Percentiles rank a stretch among this genome's conserved stretches.
phyloP scores from a whole-genome alignment of 2,329 filamentous ascomycete species.

The Hirsutella thompsonii region DNA sequence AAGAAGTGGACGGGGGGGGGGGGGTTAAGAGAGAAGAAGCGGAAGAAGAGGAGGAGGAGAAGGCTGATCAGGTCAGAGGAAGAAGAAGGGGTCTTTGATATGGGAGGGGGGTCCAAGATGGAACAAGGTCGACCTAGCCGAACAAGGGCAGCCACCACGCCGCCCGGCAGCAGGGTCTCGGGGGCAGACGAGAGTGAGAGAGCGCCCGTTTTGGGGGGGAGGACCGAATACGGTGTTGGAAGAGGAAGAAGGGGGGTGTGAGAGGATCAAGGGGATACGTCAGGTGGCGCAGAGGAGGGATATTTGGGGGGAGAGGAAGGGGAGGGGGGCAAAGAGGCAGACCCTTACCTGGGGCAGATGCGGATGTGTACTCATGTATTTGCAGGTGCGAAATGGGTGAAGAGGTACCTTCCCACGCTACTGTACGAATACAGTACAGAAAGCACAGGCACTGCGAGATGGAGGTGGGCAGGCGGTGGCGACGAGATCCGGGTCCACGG shows the following conservation, averaged over 20 bases:
- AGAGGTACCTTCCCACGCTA: no score
- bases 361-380: no score
- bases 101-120: no score
- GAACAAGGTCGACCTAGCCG: background rate
- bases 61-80: background rate
- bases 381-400: no score
- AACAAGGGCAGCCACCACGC: background rate
- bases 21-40: no score
- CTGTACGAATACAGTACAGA: no score
- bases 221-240: conserved; percentile 1
- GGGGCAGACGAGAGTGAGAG: background rate
- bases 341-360: no score
- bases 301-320: background rate
- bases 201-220: background rate
- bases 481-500: conserved; percentile 4
- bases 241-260: background rate
- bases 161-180: background rate
- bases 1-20: background rate
- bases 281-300: conserved; percentile 1
- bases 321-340: no score
- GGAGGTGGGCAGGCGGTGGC: conserved; percentile 1
- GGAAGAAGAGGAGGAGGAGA: background rate
- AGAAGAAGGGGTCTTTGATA: no score
- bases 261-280: conserved; percentile 1
- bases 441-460: background rate